Evolutionary conservation across 2,329 filamentous ascomycete genomes (phyloP), one percentile per base, ranked within the genome.

Genomic region (Chrysoporthe cubensis): DNA sequence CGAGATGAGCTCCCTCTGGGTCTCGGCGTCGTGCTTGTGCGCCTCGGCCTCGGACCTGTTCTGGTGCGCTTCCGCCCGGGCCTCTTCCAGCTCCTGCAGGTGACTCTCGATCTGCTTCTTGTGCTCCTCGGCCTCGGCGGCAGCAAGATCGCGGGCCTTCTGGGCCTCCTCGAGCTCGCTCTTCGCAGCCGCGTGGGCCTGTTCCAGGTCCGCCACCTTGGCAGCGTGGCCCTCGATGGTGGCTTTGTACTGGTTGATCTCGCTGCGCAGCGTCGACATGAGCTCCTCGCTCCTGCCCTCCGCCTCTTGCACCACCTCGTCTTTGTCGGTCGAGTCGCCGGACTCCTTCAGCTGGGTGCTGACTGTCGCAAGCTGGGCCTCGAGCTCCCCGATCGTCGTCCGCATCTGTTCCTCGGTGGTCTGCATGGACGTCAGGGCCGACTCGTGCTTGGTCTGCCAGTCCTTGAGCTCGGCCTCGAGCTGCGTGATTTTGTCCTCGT

Each of bases 181-280:
- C 73, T 88, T 87, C 62, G 91, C 87, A 37, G 85, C 84, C 43
- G 85, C 78, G 75, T 96, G 91, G 4, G 90, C 87, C 71, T 89
- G 81, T 78, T 97, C 93, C 16, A 97, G 84, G 71, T 91, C 87
- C 3, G 88, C 84, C 42, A 97, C 89, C 73, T 90, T 92, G 50
- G 85, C 76, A 14, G 88, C 83, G 73, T 94, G 92, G 71, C 82
- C 85, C 71, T 86, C 85, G 73, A 96, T 90, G 48, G 91, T 87
- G 3, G 85, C 81, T 80, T 92, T 94, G 80, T 97, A 94, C 75
- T 93, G 89, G 63, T 94, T 89, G 64, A 97, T 90, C 76, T 97
- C 90, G 68, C 80, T 84, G 70, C 91, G 91, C 54, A 97, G 80
- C 57, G 83, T 83, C 46, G 83, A 80, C 44, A 92, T 80, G 60